These are phyloP conservation scores for Boletus semigastroideus DNA, from an alignment of 1,284 basidiomycete genomes.

Conservation along the genomic window DNA sequence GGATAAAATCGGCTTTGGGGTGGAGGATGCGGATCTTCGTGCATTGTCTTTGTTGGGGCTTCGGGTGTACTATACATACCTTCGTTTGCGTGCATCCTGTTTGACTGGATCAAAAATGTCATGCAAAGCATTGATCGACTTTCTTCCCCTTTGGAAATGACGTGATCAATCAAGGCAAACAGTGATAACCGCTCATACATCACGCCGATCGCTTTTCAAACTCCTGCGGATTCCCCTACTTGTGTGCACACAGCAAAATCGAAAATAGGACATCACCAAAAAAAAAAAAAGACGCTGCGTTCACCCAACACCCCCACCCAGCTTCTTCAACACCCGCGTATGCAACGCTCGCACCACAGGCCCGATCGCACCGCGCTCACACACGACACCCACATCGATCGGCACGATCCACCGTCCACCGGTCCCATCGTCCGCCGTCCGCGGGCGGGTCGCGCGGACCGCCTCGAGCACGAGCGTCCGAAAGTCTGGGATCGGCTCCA, in stretches of 20 bases:
- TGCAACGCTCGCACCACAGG: constrained; percentile 50
- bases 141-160: too few species aligned
- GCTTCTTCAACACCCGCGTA: constrained; percentile 38
- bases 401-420: constrained; percentile 41
- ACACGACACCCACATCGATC: constrained; percentile 64
- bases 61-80: too few species aligned
- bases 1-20: neutral
- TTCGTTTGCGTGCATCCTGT: too few species aligned
- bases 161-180: too few species aligned
- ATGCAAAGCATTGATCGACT: too few species aligned
- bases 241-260: too few species aligned
- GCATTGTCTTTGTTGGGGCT: too few species aligned
- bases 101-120: too few species aligned
- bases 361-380: constrained; percentile 48
- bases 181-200: too few species aligned
- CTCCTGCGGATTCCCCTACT: too few species aligned
- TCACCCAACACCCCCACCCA: constrained; percentile 18
- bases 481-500: constrained; percentile 65
- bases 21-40: neutral
- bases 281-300: neutral
- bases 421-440: constrained; percentile 3
- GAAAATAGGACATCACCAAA: neutral
- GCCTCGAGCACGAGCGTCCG: constrained; percentile 46
- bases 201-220: too few species aligned
- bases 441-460: constrained; percentile 23